Base-by-base conservation (phyloP, 1,284 basidiomycete species). In the Hypsizygus ulmarius region DNA sequence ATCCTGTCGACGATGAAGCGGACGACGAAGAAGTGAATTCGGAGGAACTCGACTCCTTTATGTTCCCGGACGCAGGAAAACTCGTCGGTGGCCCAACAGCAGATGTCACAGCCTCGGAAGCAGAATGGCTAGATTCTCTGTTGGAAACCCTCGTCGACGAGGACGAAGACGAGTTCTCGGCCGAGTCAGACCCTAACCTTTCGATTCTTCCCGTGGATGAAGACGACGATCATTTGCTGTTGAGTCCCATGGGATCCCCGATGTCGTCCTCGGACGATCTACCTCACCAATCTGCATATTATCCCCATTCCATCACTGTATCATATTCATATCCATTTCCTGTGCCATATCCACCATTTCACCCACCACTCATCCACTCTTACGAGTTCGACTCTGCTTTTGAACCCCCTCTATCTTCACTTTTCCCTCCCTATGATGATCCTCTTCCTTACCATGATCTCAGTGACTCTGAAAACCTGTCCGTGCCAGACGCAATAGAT, bases 401-500 rank as follows among this genome's bases (percentile, higher is more conserved):
- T 59, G 64, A 71, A 59, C 61, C 68, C 45, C 56, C 68, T 39
- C 55, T 65, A 58, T 62, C 66, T 46, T 61, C 66, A 45, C 53
- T 64, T 57, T 67, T 71, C 18, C 57, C 68, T 16, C 65, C 72
- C 51, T 78, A 77, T 67, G 70, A 76, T 59, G 75, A 79, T 59
- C 73, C 82, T 39, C 70, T 85, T 41, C 79, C 83, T 45, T 84
- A 82, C 57, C 75, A 72, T 57, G 72, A 81, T 60, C 62, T 72
- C 51, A 78, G 82, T 61, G 81, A 85, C 65, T 61, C 78, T 57
- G 83, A 85, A 60, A 81, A 84, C 57, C 71, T 80, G 32, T 71
- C 81, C 27, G 78, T 88, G 35, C 86, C 84, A 43, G 87, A 89
- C 60, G 82, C 84, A 42, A 86, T 89, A 71, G 87, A 89, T 63